Evolutionary conservation across 805 yeast genomes (phyloP), one percentile per base, ranked within the genome.

Genomic region (Kazachstania kunashirensis): DNA sequence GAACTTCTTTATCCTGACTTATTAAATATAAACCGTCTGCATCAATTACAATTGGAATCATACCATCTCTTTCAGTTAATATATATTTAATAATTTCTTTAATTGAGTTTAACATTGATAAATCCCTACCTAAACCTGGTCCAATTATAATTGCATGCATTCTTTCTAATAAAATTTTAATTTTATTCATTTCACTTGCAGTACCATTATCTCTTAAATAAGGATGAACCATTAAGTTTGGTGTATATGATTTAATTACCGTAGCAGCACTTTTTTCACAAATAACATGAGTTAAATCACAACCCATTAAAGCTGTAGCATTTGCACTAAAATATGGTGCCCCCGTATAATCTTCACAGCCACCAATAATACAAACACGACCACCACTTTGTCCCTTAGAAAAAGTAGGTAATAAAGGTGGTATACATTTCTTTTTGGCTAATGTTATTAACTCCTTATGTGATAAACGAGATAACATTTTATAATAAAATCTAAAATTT

Each of bases 321-420:
- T 82, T 80, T 5, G 94, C 82, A 24, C 94, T 72, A 57, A 92
- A 92, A 59, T 68, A 92, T 2, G 97, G 97, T 0, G 98, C 98
- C 0, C 98, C 98, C 0, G 96, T 88, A 56, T 86, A 89, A 56
- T 89, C 96, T 56, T 83, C 88, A 57, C 92, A 79, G 1, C 98
- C 98, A 16, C 98, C 98, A 43, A 89, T 72, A 1, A 89, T 84
- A 9, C 79, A 84, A 2, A 89, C 67, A 40, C 84, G 70, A 4
- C 97, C 97, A 5, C 97, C 97, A 5, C 75, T 69, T 56, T 89
- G 97, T 16, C 98, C 98, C 57, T 89, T 89, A 62, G 89, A 80
- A 55, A 82, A 81, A 12, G 54, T 50, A 5, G 83, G 75, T 2
- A 70, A 61, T 24, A 88, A 61, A 2, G 95, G 96, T 27, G 95